Conservation (phyloP, 192 early-diverging fungal species). For the Radiomyces spectabilis region DNA sequence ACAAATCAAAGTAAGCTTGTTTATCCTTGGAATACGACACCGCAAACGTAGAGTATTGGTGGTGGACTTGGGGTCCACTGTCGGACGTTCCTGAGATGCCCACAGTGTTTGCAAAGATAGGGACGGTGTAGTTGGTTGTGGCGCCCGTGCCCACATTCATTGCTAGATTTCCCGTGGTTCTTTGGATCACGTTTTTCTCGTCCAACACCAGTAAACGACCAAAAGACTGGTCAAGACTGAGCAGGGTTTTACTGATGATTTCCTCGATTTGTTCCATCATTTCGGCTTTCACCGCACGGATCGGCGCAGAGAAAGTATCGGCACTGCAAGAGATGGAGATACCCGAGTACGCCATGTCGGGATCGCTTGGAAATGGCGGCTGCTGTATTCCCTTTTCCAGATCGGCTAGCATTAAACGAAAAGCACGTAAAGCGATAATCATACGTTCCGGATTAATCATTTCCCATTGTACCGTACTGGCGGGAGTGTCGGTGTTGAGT, state of each 20-base stretch:
- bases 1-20: constrained; percentile 58
- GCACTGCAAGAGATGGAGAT: constrained; percentile 24
- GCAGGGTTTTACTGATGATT: constrained; percentile 48
- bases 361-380: constrained; percentile 41
- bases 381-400: constrained; percentile 45
- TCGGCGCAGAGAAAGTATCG: constrained; percentile 20
- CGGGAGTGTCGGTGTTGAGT: constrained; percentile 50
- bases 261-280: constrained; percentile 61
- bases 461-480: constrained; percentile 24
- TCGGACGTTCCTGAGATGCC: constrained; percentile 3
- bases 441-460: constrained; percentile 61
- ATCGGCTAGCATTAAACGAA: constrained; percentile 66
- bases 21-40: constrained; percentile 47
- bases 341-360: constrained; percentile 28
- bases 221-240: constrained; percentile 53
- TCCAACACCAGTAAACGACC: constrained; percentile 40
- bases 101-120: constrained; percentile 8
- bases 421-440: constrained; percentile 66
- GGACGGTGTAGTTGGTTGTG: too few relatives aligned
- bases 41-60: constrained; percentile 39
- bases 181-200: constrained; percentile 34
- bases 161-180: too few relatives aligned
- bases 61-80: constrained; percentile 31
- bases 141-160: too few relatives aligned
- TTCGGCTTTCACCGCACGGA: constrained; percentile 56